A percentile compares a stretch with the other conserved stretches of the same genome.
Conservation (phyloP, 345 rosid species). For the Gossypium thurberi region DNA sequence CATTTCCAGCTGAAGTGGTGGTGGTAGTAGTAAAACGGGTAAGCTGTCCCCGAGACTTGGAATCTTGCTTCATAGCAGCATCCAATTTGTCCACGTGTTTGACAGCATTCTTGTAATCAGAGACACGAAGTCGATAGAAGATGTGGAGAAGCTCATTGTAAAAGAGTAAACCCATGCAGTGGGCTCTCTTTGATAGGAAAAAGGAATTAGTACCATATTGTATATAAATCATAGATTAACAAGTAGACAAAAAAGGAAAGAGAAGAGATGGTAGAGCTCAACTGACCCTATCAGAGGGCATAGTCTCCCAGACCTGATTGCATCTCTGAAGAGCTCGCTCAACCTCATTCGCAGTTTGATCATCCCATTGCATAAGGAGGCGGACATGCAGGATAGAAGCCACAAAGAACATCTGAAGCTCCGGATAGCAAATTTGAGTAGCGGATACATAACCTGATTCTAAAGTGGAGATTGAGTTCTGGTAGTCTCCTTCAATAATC, state of each 20-base stretch:
- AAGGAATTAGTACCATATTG: not conserved
- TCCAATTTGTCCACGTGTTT: slow-evolving; percentile 85
- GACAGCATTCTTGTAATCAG: slow-evolving; percentile 86
- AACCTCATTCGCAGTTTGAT: slow-evolving; percentile 56
- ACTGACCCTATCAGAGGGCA: slow-evolving; percentile 64
- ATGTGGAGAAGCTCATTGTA: slow-evolving; percentile 87
- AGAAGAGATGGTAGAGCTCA: not conserved
- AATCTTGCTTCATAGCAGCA: slow-evolving; percentile 76
- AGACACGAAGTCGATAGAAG: slow-evolving; percentile 72
- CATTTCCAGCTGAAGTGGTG: slow-evolving; percentile 26
- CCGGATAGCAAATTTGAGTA: slow-evolving; percentile 55
- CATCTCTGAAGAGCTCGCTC: slow-evolving; percentile 62
- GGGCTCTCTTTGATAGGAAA: slow-evolving; percentile 42
- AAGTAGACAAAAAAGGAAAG: not conserved
- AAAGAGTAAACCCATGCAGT: slow-evolving; percentile 73
- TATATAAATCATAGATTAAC: not conserved
- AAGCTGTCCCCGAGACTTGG: slow-evolving; percentile 52
- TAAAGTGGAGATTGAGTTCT: slow-evolving; percentile 55
- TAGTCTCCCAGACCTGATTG: slow-evolving; percentile 64
- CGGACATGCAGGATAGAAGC: slow-evolving; percentile 83
- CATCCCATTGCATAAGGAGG: slow-evolving; percentile 78
- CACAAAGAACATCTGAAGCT: slow-evolving; percentile 91
- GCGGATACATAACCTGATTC: slow-evolving; percentile 61
- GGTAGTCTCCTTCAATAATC: slow-evolving; percentile 73
- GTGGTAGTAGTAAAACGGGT: slow-evolving; percentile 13